A percentile compares a stretch with the other conserved stretches of the same genome.
Conservation (phyloP, 768 basidiomycete genomes). For the Psilocybe cyanescens region DNA sequence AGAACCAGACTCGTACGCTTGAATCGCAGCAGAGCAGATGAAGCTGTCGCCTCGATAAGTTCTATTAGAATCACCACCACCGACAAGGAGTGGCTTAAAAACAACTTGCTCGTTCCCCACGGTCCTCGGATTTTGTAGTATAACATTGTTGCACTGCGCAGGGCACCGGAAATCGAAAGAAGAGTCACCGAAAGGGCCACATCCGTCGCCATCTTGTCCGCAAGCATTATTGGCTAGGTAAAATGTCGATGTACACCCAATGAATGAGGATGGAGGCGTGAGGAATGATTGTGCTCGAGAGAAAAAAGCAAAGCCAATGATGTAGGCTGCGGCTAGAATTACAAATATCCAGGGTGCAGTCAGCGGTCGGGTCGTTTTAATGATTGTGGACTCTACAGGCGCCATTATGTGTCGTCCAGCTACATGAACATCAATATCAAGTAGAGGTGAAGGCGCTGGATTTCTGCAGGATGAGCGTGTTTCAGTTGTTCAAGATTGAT, state of each 20-base stretch:
- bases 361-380: slow-evolving; percentile 54
- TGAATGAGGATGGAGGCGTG: slow-evolving; percentile 64
- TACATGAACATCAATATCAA: slow-evolving; percentile 51
- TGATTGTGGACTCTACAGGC: slow-evolving; percentile 58
- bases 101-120: slow-evolving; percentile 69
- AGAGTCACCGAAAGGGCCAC: slow-evolving; percentile 64
- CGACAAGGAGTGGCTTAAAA: slow-evolving; percentile 78
- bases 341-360: slow-evolving; percentile 58
- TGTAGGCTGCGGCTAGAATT: slow-evolving; percentile 61
- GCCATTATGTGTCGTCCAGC: slow-evolving; percentile 39
- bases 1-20: slow-evolving; percentile 57
- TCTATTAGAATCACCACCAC: slow-evolving; percentile 73
- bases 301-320: slow-evolving; percentile 75
- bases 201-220: slow-evolving; percentile 69
- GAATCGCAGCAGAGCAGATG: slow-evolving; percentile 82
- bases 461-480: slow-evolving; percentile 7
- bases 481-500: background rate
- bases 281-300: slow-evolving; percentile 73
- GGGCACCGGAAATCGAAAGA: slow-evolving; percentile 83
- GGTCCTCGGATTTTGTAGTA: slow-evolving; percentile 73
- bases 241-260: slow-evolving; percentile 71
- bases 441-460: slow-evolving; percentile 56
- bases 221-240: slow-evolving; percentile 75
- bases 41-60: slow-evolving; percentile 88
- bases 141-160: slow-evolving; percentile 64